Percentiles rank a stretch among this genome's conserved stretches.
phyloP scores from a whole-genome alignment of 495 filamentous ascomycete species.

The Pyrenopolyporus hunteri region DNA sequence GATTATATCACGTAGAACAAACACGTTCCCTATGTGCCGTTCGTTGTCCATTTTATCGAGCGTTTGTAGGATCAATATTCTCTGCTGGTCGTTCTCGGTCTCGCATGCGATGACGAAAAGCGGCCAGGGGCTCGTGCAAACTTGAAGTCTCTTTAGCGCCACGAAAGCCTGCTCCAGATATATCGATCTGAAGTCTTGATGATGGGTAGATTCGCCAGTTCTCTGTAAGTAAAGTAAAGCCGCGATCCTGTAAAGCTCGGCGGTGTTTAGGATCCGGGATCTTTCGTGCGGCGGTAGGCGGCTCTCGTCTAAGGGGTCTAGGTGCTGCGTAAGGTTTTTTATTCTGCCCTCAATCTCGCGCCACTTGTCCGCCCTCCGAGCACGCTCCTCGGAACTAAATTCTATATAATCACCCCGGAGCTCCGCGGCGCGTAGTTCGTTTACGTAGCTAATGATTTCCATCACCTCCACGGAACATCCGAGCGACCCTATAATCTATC shows the following conservation, averaged over 20 bases:
- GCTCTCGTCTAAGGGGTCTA: constrained; percentile 29
- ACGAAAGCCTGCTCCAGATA: constrained; percentile 40
- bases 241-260: constrained; percentile 45
- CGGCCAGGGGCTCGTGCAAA: constrained; percentile 48
- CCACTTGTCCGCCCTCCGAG: constrained; percentile 34
- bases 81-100: constrained; percentile 42
- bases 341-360: constrained; percentile 34
- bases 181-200: constrained; percentile 33
- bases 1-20: constrained; percentile 45
- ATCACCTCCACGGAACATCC: constrained; percentile 46
- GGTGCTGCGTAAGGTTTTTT: constrained; percentile 31
- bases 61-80: constrained; percentile 42
- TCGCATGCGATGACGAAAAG: constrained; percentile 48
- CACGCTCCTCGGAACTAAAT: constrained; percentile 21
- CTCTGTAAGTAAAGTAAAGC: constrained; percentile 43
- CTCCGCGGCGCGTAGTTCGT: constrained; percentile 40
- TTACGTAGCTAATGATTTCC: constrained; percentile 42
- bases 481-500: constrained; percentile 45
- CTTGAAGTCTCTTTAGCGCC: constrained; percentile 30
- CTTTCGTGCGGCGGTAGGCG: constrained; percentile 30
- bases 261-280: constrained; percentile 39
- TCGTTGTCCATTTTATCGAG: constrained; percentile 43
- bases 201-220: constrained; percentile 31
- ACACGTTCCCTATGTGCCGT: constrained; percentile 46
- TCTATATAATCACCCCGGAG: constrained; percentile 16